These are phyloP conservation scores for Suillus paluster DNA, from an alignment of 768 basidiomycete genomes.

Conservation along the genomic window DNA sequence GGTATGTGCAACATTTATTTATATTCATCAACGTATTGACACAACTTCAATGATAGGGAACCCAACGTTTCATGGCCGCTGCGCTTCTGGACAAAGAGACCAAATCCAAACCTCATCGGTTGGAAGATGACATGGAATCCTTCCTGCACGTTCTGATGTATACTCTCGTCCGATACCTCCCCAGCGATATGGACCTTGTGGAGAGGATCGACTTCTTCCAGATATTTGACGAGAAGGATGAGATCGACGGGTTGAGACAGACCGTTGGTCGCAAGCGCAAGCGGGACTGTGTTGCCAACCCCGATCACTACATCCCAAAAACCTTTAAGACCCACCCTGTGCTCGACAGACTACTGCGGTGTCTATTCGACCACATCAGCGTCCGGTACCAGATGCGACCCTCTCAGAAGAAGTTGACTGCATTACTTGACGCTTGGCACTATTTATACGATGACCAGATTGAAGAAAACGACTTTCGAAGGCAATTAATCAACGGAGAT, in stretches of 20 bases:
- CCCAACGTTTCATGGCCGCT: slow-evolving; percentile 24
- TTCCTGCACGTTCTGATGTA: slow-evolving; percentile 17
- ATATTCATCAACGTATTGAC: neutral
- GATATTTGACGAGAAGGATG: neutral
- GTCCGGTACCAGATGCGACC: neutral
- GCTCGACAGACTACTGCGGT: neutral
- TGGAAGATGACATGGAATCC: slow-evolving; percentile 14
- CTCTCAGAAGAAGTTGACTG: no score
- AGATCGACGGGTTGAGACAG: neutral
- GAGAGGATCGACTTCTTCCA: neutral
- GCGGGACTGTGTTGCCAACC: neutral
- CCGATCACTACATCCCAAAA: neutral
- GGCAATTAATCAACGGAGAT: no score
- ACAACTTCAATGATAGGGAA: slow-evolving; percentile 5
- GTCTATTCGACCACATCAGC: neutral
- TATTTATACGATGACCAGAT: no score
- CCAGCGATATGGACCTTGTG: slow-evolving; percentile 10
- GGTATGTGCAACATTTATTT: neutral
- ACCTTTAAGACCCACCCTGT: neutral
- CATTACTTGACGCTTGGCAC: no score
- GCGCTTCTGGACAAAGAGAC: slow-evolving; percentile 11
- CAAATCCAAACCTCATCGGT: slow-evolving; percentile 6
- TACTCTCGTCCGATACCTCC: slow-evolving; percentile 15
- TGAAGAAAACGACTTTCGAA: no score
- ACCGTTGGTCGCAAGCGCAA: neutral